phyloP scores from a whole-genome alignment of 2,329 filamentous ascomycete species.

The Diplodia sapinea region DNA sequence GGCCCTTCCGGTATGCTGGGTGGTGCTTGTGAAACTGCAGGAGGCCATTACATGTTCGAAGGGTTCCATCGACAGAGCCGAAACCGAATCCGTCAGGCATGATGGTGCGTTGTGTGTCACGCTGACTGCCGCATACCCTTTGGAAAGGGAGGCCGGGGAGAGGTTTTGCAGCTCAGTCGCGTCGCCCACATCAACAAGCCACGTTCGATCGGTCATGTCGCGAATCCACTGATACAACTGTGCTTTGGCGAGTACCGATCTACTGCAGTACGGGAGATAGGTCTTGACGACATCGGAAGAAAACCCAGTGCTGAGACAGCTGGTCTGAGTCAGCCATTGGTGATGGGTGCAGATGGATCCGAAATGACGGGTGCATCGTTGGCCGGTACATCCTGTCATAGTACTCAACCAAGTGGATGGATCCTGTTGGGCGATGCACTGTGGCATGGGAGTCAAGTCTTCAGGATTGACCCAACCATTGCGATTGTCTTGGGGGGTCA shows the following conservation, averaged over 20 bases:
- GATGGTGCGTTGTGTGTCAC: slow-evolving; percentile 40
- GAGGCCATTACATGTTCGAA: slow-evolving; percentile 42
- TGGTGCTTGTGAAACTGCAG: slow-evolving; percentile 40
- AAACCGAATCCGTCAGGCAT: slow-evolving; percentile 38
- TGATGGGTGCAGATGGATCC: slow-evolving; percentile 43
- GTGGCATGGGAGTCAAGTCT: slow-evolving; percentile 44
- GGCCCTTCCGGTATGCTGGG: slow-evolving; percentile 42
- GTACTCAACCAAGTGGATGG: slow-evolving; percentile 40
- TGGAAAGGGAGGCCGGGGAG: slow-evolving; percentile 39
- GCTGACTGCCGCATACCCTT: slow-evolving; percentile 38
- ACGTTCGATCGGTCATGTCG: slow-evolving; percentile 40
- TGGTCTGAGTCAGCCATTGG: slow-evolving; percentile 44
- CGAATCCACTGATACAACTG: slow-evolving; percentile 43
- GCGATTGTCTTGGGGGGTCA: slow-evolving; percentile 35
- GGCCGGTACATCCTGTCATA: slow-evolving; percentile 43
- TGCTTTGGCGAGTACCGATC: slow-evolving; percentile 44
- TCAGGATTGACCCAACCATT: slow-evolving; percentile 46
- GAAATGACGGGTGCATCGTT: slow-evolving; percentile 42
- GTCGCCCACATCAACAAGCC: slow-evolving; percentile 44
- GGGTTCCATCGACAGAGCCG: slow-evolving; percentile 36
- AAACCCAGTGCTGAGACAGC: slow-evolving; percentile 42
- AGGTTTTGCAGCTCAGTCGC: slow-evolving; percentile 38
- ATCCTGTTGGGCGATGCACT: slow-evolving; percentile 46
- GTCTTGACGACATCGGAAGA: slow-evolving; percentile 38
- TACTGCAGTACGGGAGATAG: slow-evolving; percentile 41